Percentiles rank a stretch among this genome's conserved stretches.
Evolutionary conservation across 495 filamentous ascomycete species (phyloP).

Genomic region (Aspergillus bridgeri): DNA sequence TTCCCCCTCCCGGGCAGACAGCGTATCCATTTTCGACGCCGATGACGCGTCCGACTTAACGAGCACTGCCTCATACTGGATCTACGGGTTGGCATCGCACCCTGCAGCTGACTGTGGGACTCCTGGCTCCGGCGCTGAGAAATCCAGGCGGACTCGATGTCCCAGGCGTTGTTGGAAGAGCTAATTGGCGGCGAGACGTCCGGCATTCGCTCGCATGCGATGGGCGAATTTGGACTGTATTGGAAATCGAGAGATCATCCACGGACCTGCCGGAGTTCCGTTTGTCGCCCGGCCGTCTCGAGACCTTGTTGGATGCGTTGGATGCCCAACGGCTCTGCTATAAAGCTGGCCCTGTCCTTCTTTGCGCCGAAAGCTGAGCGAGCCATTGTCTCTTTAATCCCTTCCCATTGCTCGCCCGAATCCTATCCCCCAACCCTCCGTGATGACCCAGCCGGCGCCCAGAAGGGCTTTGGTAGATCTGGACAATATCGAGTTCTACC

Average conservation of each 20-base stretch:
- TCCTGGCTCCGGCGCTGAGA: constrained; percentile 1
- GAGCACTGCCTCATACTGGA: constrained; percentile 1
- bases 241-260: background rate
- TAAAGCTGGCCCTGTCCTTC: constrained; percentile 2
- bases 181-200: constrained; percentile 2
- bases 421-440: background rate
- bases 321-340: constrained; percentile 2
- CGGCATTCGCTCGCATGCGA: constrained; percentile 1
- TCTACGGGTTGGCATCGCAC: constrained; percentile 1
- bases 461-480: constrained; percentile 2
- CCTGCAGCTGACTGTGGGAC: constrained; percentile 2
- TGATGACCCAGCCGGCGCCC: constrained; percentile 2
- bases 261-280: constrained; percentile 2
- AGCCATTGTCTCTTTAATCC: background rate
- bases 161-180: constrained; percentile 1
- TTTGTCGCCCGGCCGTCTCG: constrained; percentile 1
- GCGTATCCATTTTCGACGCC: constrained; percentile 1
- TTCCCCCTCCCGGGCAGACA: constrained; percentile 1
- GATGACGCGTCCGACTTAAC: constrained; percentile 1
- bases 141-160: constrained; percentile 1
- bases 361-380: constrained; percentile 1
- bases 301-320: constrained; percentile 1
- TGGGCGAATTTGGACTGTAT: constrained; percentile 1
- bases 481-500: constrained; percentile 2
- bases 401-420: constrained; percentile 2